Evolutionary conservation across 2,329 filamentous ascomycete species (phyloP).

Genomic region (Metarhizium rileyi): DNA sequence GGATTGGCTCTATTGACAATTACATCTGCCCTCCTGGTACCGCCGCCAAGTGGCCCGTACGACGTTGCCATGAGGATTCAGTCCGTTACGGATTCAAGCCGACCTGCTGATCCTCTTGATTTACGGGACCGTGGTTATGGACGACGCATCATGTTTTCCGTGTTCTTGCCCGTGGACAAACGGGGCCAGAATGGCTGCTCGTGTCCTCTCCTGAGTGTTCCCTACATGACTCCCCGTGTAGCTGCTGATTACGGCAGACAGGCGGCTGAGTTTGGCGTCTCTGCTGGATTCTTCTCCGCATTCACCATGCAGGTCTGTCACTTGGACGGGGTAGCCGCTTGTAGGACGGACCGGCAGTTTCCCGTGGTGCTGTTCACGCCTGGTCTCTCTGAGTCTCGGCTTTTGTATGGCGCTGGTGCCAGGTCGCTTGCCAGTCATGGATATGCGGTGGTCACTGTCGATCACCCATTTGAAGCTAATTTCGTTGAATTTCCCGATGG

Average conservation of each 20-base stretch:
- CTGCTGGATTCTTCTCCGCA: constrained; percentile 19
- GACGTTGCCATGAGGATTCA: constrained; percentile 17
- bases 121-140: constrained; percentile 16
- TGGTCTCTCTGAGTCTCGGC: constrained; percentile 31
- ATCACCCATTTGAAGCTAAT: constrained; percentile 36
- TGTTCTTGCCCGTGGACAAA: constrained; percentile 21
- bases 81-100: constrained; percentile 19
- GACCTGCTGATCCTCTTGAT: constrained; percentile 21
- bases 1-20: constrained; percentile 10
- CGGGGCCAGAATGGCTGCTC: constrained; percentile 4
- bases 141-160: constrained; percentile 18
- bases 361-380: constrained; percentile 33
- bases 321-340: not conserved
- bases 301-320: constrained; percentile 19
- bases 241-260: constrained; percentile 19
- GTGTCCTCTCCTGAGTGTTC: constrained; percentile 11
- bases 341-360: not conserved
- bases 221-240: constrained; percentile 26
- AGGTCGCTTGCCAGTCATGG: constrained; percentile 36
- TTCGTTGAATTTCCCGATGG: constrained; percentile 38
- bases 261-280: constrained; percentile 18
- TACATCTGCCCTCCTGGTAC: constrained; percentile 16
- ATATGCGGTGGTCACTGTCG: constrained; percentile 35
- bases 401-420: constrained; percentile 33
- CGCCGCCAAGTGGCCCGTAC: constrained; percentile 20